A percentile compares a stretch with the other conserved stretches of the same genome.
Evolutionary conservation across 2,329 filamentous ascomycete genomes (phyloP).

Genomic region (Clarireedia homoeocarpa): DNA sequence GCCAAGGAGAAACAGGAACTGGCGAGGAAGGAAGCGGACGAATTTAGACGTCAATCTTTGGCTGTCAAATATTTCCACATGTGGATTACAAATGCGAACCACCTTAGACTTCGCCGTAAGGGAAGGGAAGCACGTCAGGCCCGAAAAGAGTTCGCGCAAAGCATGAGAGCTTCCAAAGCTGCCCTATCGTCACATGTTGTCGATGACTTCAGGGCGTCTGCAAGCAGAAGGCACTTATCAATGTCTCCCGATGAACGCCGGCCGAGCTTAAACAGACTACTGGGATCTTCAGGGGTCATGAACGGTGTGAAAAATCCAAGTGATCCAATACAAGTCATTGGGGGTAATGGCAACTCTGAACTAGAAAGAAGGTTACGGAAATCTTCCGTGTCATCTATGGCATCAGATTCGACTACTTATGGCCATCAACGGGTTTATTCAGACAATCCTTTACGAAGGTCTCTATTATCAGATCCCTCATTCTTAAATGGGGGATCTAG

Average conservation of each 20-base stretch:
- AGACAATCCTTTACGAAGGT: constrained; percentile 22
- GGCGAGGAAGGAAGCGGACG: constrained; percentile 18
- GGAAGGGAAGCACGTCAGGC: constrained; percentile 25
- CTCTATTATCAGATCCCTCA: constrained; percentile 26
- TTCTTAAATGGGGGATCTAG: constrained; percentile 26
- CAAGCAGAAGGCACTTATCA: not conserved
- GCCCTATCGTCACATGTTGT: constrained; percentile 23
- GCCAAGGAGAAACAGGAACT: constrained; percentile 18
- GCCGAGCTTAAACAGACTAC: constrained; percentile 23
- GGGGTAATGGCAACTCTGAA: constrained; percentile 8
- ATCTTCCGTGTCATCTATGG: constrained; percentile 13
- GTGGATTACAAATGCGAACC: constrained; percentile 24
- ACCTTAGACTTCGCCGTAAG: constrained; percentile 21
- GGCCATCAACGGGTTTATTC: constrained; percentile 19
- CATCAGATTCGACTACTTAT: constrained; percentile 13
- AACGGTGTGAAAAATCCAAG: constrained; percentile 21
- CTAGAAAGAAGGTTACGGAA: constrained; percentile 16
- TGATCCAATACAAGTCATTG: constrained; percentile 15
- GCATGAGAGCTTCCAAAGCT: constrained; percentile 19
- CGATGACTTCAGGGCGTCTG: constrained; percentile 26
- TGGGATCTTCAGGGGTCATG: constrained; percentile 21
- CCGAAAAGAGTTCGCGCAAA: constrained; percentile 25
- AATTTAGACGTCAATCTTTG: constrained; percentile 23
- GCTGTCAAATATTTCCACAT: constrained; percentile 24
- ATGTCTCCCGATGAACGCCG: constrained; percentile 7